phyloP scores from a whole-genome alignment of 345 rosid genomes.

The Brassica rapa region DNA sequence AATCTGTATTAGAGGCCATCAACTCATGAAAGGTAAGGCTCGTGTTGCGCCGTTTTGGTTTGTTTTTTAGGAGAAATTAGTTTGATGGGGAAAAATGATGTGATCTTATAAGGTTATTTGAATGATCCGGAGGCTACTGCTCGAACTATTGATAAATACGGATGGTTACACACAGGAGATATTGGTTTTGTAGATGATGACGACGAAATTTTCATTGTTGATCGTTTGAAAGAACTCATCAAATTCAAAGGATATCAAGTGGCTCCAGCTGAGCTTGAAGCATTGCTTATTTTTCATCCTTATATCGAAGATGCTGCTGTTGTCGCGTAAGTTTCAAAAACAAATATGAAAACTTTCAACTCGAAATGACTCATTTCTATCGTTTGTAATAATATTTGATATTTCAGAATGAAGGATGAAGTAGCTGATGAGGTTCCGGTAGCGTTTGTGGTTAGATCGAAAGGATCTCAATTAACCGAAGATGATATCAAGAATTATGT shows the following conservation, averaged over 20 bases:
- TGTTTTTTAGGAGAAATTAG: background rate
- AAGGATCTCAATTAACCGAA: background rate
- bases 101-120: background rate
- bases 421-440: background rate
- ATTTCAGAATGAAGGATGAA: slow-evolving; percentile 45
- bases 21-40: slow-evolving; percentile 79
- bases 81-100: background rate
- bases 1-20: slow-evolving; percentile 76
- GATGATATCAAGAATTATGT: background rate
- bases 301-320: background rate
- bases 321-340: background rate
- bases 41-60: background rate
- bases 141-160: background rate
- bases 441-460: background rate
- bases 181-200: background rate
- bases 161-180: slow-evolving; percentile 1
- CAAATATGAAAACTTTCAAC: background rate
- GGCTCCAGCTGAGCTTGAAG: slow-evolving; percentile 5
- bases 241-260: background rate
- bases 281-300: background rate
- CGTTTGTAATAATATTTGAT: background rate
- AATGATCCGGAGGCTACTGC: background rate
- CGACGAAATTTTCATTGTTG: background rate
- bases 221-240: background rate
- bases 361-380: background rate